phyloP scores from a whole-genome alignment of 108 stramenopile genomes.

The Nitzschia putrida region DNA sequence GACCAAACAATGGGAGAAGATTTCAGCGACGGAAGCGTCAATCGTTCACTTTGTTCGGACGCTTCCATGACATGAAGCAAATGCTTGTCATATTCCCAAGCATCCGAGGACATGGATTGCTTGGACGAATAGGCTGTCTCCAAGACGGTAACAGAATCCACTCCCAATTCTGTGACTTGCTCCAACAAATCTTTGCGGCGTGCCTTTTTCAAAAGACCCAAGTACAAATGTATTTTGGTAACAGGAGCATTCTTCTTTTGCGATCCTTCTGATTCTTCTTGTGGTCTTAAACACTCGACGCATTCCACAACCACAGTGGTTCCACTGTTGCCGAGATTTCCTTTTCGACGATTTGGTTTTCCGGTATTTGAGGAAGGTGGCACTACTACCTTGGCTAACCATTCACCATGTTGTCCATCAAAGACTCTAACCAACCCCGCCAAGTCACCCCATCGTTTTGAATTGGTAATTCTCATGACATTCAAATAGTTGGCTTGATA shows the following conservation, averaged over 20 bases:
- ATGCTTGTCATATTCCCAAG: conserved; percentile 43
- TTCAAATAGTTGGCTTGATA: conserved; percentile 79
- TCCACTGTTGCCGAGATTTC: neutral
- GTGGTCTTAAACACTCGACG: conserved; percentile 42
- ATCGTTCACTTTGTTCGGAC: conserved; percentile 83
- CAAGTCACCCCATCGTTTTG: conserved; percentile 44
- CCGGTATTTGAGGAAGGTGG: neutral
- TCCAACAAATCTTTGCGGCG: conserved; percentile 70
- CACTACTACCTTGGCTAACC: conserved; percentile 62
- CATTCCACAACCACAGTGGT: conserved; percentile 50
- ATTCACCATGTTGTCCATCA: conserved; percentile 77
- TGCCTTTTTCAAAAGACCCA: conserved; percentile 63
- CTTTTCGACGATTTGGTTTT: conserved; percentile 16
- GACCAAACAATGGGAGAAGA: neutral
- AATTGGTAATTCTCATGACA: conserved; percentile 68
- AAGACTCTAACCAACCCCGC: conserved; percentile 61
- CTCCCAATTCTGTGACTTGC: conserved; percentile 79
- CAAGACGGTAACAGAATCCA: conserved; percentile 40
- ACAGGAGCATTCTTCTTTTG: neutral
- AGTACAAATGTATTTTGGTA: conserved; percentile 47
- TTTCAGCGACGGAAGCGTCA: conserved; percentile 48
- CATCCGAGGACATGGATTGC: neutral
- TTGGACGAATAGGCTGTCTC: conserved; percentile 37
- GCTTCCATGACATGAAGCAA: conserved; percentile 67
- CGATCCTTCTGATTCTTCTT: conserved; percentile 6